phyloP scores from a whole-genome alignment of 768 basidiomycete genomes.

The Rhodotorula kratochvilovae region DNA sequence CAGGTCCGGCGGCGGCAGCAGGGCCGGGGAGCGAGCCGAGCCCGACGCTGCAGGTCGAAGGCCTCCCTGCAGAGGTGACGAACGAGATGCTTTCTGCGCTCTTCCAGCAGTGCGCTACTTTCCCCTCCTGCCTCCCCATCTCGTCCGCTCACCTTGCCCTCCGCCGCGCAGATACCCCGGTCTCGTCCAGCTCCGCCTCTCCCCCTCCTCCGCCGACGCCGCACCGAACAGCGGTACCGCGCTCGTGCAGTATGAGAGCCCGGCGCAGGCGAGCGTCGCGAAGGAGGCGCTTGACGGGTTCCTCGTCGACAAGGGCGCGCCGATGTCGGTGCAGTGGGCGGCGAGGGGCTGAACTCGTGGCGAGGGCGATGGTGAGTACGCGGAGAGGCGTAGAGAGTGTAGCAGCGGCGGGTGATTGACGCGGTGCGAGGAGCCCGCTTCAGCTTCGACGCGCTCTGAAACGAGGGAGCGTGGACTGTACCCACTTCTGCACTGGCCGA shows the following conservation, averaged over 20 bases:
- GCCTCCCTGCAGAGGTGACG: slow-evolving; percentile 84
- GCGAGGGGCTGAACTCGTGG: neutral
- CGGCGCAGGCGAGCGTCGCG: slow-evolving; percentile 69
- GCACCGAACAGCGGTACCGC: slow-evolving; percentile 65
- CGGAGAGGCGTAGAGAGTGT: neutral
- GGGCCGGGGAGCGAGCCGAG: slow-evolving; percentile 48
- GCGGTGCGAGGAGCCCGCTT: too few relatives aligned
- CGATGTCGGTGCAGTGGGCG: slow-evolving; percentile 70
- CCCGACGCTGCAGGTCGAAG: slow-evolving; percentile 65
- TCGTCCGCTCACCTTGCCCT: neutral
- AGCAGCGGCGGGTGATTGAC: neutral
- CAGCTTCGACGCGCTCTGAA: too few relatives aligned
- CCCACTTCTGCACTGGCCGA: too few relatives aligned
- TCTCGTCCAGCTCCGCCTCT: slow-evolving; percentile 66
- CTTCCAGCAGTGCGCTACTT: slow-evolving; percentile 86
- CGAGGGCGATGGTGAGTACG: neutral
- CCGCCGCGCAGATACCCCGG: slow-evolving; percentile 65
- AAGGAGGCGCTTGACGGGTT: slow-evolving; percentile 81
- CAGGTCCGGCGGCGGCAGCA: slow-evolving; percentile 54
- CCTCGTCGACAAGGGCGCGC: slow-evolving; percentile 77
- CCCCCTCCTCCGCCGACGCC: slow-evolving; percentile 49
- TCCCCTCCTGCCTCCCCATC: neutral
- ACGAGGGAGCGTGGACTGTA: too few relatives aligned
- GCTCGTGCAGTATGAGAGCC: slow-evolving; percentile 69
- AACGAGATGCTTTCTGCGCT: slow-evolving; percentile 78